These are phyloP conservation scores for Triadica sebifera DNA, from an alignment of 345 rosid species.

Conservation along the genomic window DNA sequence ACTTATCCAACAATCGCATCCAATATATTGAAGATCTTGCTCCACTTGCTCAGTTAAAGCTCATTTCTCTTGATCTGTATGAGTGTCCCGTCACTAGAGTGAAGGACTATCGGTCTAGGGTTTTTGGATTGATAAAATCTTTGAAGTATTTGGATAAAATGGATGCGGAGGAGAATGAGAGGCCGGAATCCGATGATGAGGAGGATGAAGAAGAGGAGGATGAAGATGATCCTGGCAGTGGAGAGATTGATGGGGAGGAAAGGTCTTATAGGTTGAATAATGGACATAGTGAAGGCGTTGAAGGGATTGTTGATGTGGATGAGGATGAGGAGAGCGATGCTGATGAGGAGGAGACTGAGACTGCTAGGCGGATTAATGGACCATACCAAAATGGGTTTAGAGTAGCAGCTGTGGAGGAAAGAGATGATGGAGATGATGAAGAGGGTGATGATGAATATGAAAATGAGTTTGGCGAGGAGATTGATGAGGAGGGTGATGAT, in stretches of 20 bases:
- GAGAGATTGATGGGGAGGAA: constrained; percentile 68
- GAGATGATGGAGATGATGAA: constrained; percentile 10
- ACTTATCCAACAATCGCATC: constrained; percentile 69
- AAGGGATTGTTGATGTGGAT: constrained; percentile 47
- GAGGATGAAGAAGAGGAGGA: constrained; percentile 63
- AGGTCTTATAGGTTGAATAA: constrained; percentile 39
- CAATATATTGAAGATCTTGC: constrained; percentile 68
- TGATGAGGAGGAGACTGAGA: constrained; percentile 60
- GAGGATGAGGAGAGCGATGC: constrained; percentile 76
- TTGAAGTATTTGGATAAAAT: constrained; percentile 83
- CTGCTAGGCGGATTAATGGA: constrained; percentile 36
- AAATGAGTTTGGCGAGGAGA: constrained; percentile 23
- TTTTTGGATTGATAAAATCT: constrained; percentile 63
- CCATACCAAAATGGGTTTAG: constrained; percentile 44
- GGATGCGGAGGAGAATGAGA: constrained; percentile 75
- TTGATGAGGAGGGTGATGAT: constrained; percentile 18
- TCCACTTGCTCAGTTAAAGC: constrained; percentile 57
- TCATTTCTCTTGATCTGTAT: constrained; percentile 73
- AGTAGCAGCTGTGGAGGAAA: constrained; percentile 25
- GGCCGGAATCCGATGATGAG: constrained; percentile 75
- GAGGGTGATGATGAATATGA: constrained; percentile 29
- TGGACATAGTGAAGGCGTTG: constrained; percentile 50
- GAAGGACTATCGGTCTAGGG: constrained; percentile 77
- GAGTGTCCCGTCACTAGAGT: constrained; percentile 78
- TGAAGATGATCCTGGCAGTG: constrained; percentile 69